Percentiles rank a stretch among this genome's conserved stretches.
phyloP scores from a whole-genome alignment of 2,329 filamentous ascomycete species.

The Colletotrichum kahawae region DNA sequence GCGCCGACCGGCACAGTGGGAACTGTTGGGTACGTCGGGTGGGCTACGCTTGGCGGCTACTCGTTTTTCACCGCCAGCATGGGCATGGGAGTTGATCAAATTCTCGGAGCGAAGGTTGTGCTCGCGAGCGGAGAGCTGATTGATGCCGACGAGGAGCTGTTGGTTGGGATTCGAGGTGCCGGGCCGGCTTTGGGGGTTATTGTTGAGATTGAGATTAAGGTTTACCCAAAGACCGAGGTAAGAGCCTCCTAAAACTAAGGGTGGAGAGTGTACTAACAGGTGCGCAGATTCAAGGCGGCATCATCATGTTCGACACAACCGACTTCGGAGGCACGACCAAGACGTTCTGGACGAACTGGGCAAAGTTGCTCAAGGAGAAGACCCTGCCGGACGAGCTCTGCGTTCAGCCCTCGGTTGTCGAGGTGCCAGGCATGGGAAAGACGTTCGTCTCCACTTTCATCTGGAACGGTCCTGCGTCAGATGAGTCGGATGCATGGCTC shows the following conservation, averaged over 20 bases:
- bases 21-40: slow-evolving; percentile 35
- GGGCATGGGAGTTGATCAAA: slow-evolving; percentile 40
- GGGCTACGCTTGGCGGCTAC: slow-evolving; percentile 39
- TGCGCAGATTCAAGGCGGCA: slow-evolving; percentile 23
- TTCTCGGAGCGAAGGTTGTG: slow-evolving; percentile 40
- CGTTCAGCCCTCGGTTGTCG: slow-evolving; percentile 32
- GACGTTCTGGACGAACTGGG: slow-evolving; percentile 20
- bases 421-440: slow-evolving; percentile 33
- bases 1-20: not conserved
- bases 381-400: slow-evolving; percentile 23
- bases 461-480: slow-evolving; percentile 37
- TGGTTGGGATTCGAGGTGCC: slow-evolving; percentile 42
- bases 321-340: slow-evolving; percentile 29
- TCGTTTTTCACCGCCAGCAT: slow-evolving; percentile 31
- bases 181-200: slow-evolving; percentile 44
- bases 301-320: slow-evolving; percentile 34
- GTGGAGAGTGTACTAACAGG: slow-evolving; percentile 24
- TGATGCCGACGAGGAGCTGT: slow-evolving; percentile 38
- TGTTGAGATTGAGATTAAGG: slow-evolving; percentile 42
- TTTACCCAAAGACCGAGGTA: slow-evolving; percentile 40
- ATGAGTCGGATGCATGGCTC: slow-evolving; percentile 31
- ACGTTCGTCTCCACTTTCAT: slow-evolving; percentile 29
- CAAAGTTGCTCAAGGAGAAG: slow-evolving; percentile 23
- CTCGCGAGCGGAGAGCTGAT: slow-evolving; percentile 39
- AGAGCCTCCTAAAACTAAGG: not conserved